Base-by-base conservation (phyloP, 2,329 filamentous ascomycete genomes). In the Phyllosticta citrichinensis region DNA sequence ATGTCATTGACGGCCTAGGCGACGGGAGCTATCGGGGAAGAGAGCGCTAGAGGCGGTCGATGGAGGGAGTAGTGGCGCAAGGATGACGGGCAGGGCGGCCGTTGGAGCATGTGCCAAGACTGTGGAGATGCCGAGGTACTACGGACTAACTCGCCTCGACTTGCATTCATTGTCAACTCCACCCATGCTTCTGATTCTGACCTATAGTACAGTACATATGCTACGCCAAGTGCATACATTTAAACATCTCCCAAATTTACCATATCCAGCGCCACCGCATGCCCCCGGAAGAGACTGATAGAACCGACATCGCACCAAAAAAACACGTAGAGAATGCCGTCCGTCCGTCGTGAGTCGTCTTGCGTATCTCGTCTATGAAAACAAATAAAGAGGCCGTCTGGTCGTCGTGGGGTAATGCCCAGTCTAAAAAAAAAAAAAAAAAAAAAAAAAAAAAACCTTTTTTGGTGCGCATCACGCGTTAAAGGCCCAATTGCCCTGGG, bases 401-500 rank as follows among this genome's bases (percentile, higher is more conserved):
- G 40, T 47, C 40, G 40, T 47, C 14, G 40, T 47, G 40, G 40
- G 5, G 4, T n/a, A 19, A 47, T 8, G 35, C 17, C 12, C 35
- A 47, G 6, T n/a, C 17, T n/a, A n/a, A 8, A 2, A 11, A 40
- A 40, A 40, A 9, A 17, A 22, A 5, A 14, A 12, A 20, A 52
- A 20, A 52, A 52, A 22, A 24, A n/a, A 52, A 52, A 22, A 11
- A 14, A 52, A 19, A 22, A 19, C 6, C 11, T 53, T 22, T 53
- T 20, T 9, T 24, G 11, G 1, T 20, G 24, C 10, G 50, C 20
- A 24, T 60, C 33, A 60, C 33, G 57, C 55, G 50, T 60, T 55
- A 30, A 60, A 60, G 24, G 57, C 57, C 57, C 57, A 60, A 10
- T 22, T 54, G 6, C 51, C 51, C 24, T 53, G 53, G 47, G 53